Base-by-base conservation (phyloP, 805 yeast species). In the Ogataea haglerorum region DNA sequence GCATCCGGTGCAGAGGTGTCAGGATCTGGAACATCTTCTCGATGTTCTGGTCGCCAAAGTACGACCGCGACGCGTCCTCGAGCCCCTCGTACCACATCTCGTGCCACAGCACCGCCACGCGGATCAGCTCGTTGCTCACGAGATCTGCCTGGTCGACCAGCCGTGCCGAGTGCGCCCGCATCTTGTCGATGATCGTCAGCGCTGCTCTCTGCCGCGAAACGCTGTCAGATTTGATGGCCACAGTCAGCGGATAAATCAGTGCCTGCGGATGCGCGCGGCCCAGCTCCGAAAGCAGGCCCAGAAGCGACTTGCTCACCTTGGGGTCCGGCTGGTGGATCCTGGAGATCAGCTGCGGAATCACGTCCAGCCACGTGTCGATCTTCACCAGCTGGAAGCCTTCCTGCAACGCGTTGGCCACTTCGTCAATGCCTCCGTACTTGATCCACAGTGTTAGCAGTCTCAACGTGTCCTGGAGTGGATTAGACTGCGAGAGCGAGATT, bases 261-360 rank as follows among this genome's bases (percentile, higher is more conserved):
- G 98, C 97, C 60, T 93, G 99, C 1, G 99, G 99, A 64, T 93
- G 98, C 1, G 91, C 91, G 51, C 85, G 83, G 28, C 99, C 99
- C 13, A 93, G 68, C 51, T 89, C 95, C 3, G 95, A 78, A 46
- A 93, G 68, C 25, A 93, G 67, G 0, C 90, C 85, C 50, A 87
- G 77, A 40, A 93, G 71, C 0, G 96, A 78, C 38, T 82, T 73
- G 47, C 95, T 80, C 12, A 93, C 96, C 16, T 77, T 74, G 36
- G 82, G 85, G 56, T 91, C 85, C 0, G 96, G 96, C 59, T 93
- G 98, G 59, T 95, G 98, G 51, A 93, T 91, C 47, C 97, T 85
- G 0, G 99, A 89, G 49, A 93, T 91, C 53, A 93, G 70, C 63
- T 93, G 99, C 0, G 99, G 97, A 30, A 93, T 74, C 24, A 93